Conservation (phyloP, 805 yeast species). For the Wickerhamiella kazuoi region DNA sequence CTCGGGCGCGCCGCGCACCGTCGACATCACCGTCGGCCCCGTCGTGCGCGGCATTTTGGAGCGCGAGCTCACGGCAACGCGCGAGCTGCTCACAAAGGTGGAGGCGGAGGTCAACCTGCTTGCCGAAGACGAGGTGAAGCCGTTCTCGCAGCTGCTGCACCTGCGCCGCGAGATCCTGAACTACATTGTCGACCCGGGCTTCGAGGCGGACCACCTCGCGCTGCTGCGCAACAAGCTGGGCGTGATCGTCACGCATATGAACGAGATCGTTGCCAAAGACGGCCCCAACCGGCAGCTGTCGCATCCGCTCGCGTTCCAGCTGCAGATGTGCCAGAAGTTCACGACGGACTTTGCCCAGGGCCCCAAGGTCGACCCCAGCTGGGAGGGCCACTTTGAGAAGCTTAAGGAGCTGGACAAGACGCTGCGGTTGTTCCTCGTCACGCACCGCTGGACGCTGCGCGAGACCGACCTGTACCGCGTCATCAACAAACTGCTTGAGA, state of each 20-base stretch:
- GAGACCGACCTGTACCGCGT: constrained; percentile 83
- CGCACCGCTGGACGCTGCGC: constrained; percentile 94
- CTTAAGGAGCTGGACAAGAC: constrained; percentile 50
- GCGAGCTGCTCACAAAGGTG: background rate
- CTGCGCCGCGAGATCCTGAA: constrained; percentile 13
- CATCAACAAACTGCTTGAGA: constrained; percentile 52
- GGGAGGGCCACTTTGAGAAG: constrained; percentile 43
- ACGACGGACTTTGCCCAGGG: constrained; percentile 10
- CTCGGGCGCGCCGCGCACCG: background rate
- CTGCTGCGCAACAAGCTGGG: constrained; percentile 6
- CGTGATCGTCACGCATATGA: constrained; percentile 1
- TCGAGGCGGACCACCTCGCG: constrained; percentile 3
- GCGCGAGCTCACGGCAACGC: background rate
- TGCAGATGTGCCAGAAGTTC: constrained; percentile 7
- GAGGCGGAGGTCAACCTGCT: constrained; percentile 2
- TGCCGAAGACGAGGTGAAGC: constrained; percentile 9
- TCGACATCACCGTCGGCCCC: background rate
- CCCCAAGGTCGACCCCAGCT: constrained; percentile 26
- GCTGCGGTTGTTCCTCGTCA: constrained; percentile 66
- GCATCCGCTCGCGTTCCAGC: constrained; percentile 4
- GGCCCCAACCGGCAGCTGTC: background rate
- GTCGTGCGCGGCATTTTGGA: background rate
- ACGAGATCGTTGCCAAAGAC: background rate
- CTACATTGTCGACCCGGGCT: constrained; percentile 4
- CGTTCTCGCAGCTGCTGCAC: constrained; percentile 13